A percentile compares a stretch with the other conserved stretches of the same genome.
These are phyloP conservation scores for Cucurbita argyrosperma DNA, from an alignment of 306 rosid species.

Conservation along the genomic window DNA sequence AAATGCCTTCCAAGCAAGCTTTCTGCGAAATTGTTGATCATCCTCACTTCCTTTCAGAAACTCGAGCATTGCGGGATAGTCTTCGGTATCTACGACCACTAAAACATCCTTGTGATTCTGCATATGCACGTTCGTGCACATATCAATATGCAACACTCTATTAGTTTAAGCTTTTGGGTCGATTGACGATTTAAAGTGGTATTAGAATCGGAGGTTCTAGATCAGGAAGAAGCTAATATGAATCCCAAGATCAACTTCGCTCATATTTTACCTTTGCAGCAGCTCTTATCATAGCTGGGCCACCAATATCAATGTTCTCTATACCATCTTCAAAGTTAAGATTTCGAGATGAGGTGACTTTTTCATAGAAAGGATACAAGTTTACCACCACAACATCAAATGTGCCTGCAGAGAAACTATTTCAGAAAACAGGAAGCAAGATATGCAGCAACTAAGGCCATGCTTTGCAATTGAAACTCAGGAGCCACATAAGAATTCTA, in stretches of 20 bases:
- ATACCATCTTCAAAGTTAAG: conserved; percentile 81
- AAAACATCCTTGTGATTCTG: conserved; percentile 91
- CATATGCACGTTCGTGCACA: background rate
- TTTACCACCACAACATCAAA: conserved; percentile 93
- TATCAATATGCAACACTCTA: background rate
- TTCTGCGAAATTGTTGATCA: conserved; percentile 50
- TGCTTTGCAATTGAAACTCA: background rate
- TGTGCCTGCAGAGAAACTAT: conserved; percentile 38
- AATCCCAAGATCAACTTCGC: background rate
- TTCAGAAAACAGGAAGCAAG: background rate
- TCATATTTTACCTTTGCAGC: conserved; percentile 57
- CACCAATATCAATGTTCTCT: conserved; percentile 96
- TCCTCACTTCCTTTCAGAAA: conserved; percentile 52
- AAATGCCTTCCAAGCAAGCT: conserved; percentile 94
- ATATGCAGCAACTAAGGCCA: background rate
- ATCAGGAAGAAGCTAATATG: background rate
- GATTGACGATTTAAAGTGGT: too few relatives aligned
- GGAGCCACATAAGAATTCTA: background rate
- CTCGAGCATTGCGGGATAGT: conserved; percentile 58
- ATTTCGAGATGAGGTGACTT: conserved; percentile 58
- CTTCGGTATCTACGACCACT: conserved; percentile 85
- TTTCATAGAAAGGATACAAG: conserved; percentile 77
- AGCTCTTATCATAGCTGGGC: conserved; percentile 92
- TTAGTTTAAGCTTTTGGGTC: too few relatives aligned
- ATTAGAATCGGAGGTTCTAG: too few relatives aligned